A percentile compares a stretch with the other conserved stretches of the same genome.
phyloP scores from a whole-genome alignment of 495 filamentous ascomycete species.

The Penicillium ucsense region DNA sequence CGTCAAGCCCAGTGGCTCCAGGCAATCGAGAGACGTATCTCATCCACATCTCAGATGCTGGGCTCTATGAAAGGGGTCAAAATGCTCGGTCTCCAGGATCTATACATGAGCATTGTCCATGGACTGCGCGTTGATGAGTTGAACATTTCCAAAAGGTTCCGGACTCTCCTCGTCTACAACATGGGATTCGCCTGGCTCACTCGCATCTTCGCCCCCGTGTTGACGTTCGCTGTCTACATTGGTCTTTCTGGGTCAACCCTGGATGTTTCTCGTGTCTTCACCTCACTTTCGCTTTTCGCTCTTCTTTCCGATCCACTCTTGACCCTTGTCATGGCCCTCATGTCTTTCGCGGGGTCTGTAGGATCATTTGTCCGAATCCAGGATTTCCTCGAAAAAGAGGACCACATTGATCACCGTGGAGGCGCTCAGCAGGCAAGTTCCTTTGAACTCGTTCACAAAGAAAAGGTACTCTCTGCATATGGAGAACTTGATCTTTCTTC shows the following conservation, averaged over 20 bases:
- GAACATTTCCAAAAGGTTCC: slow-evolving; percentile 43
- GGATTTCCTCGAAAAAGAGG: slow-evolving; percentile 41
- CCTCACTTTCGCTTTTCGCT: slow-evolving; percentile 50
- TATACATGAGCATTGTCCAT: slow-evolving; percentile 34
- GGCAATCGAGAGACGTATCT: slow-evolving; percentile 42
- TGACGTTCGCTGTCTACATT: slow-evolving; percentile 43
- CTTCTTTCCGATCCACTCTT: slow-evolving; percentile 48
- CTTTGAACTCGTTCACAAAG: slow-evolving; percentile 14
- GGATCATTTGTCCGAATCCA: slow-evolving; percentile 53
- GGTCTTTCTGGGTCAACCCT: slow-evolving; percentile 41
- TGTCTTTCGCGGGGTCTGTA: slow-evolving; percentile 40
- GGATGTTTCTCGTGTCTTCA: slow-evolving; percentile 44
- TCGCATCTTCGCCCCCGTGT: slow-evolving; percentile 40
- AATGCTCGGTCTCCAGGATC: slow-evolving; percentile 45
- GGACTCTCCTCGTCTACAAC: slow-evolving; percentile 45
- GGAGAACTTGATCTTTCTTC: slow-evolving; percentile 13
- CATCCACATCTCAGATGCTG: slow-evolving; percentile 43
- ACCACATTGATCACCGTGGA: slow-evolving; percentile 24
- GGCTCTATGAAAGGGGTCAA: slow-evolving; percentile 53
- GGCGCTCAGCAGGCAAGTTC: slow-evolving; percentile 12
- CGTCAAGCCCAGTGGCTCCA: slow-evolving; percentile 20
- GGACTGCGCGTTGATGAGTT: slow-evolving; percentile 47
- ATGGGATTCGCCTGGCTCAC: slow-evolving; percentile 45
- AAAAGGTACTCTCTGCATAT: slow-evolving; percentile 13
- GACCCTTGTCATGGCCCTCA: slow-evolving; percentile 47